Evolutionary conservation across 208 protist genomes (phyloP), one percentile per base, ranked within the genome.

Genomic region (Acanthamoeba healyi): DNA sequence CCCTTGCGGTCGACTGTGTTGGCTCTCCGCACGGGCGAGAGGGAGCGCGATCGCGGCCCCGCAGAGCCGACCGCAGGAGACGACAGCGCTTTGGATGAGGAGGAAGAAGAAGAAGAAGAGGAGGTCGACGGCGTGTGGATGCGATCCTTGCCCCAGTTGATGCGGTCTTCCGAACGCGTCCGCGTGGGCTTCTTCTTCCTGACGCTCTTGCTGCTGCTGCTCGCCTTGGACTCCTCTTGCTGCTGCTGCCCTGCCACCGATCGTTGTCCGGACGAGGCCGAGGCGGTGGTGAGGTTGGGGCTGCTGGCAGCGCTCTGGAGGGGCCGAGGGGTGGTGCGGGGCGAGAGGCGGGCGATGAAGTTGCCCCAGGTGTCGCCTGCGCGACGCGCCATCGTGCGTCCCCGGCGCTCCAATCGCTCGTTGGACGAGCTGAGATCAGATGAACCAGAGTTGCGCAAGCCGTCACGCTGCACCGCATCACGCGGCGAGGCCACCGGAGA

Each of bases 141-240:
- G 63, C 63, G 63, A 72, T 72, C 63, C 63, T 72, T 72, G 63
- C 32, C 63, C 63, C 63, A 72, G 36, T 72, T n/a, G 32, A 72
- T 32, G 63, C 34, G 63, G 15, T 72, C 63, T 2, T 72, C 63
- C 26, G 63, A 72, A 5, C 26, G 63, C 26, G 63, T 72, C 2
- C 63, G 63, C 34, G 26, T 72, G 12, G 63, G 63, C 22, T 72
- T 32, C 7, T 36, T 17, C 63, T 72, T 72, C 63, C 36, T 72
- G 9, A 19, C 63, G 63, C 63, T 32, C 63, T 36, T 72, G 63
- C 63, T 36, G 63, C 63, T 72, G 63, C 63, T 36, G 63, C 63
- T 72, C 63, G n/a, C 15, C 51, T 56, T 56, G 51, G 4, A 6
- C 51, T 56, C 51, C 12, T 56, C 32, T 72, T 72, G 12, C 22